These are phyloP conservation scores for Boletus rubropictus DNA, from an alignment of 768 basidiomycete species.

Conservation along the genomic window DNA sequence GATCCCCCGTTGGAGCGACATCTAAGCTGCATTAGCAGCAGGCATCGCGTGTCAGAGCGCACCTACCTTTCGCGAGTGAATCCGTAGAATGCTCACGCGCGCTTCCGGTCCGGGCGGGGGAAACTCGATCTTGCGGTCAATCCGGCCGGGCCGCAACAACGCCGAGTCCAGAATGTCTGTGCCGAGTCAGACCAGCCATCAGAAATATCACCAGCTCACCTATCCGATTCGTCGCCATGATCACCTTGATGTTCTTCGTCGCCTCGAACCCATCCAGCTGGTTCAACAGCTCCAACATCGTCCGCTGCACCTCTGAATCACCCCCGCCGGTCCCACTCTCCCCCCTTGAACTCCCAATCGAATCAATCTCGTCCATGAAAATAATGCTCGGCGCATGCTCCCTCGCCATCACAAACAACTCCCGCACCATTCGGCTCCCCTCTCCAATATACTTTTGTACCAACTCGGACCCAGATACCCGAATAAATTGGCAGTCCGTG, in stretches of 20 bases:
- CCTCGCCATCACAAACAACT: constrained; percentile 96
- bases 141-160: constrained; percentile 87
- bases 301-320: constrained; percentile 85
- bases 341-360: constrained; percentile 89
- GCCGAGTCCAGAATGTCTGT: constrained; percentile 92
- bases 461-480: constrained; percentile 88
- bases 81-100: constrained; percentile 92
- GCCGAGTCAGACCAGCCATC: constrained; percentile 2
- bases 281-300: constrained; percentile 85
- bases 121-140: constrained; percentile 97
- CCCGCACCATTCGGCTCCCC: constrained; percentile 93
- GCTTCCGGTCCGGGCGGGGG: constrained; percentile 97
- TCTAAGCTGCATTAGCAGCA: constrained; percentile 41
- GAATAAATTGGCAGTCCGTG: constrained; percentile 96
- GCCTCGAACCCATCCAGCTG: constrained; percentile 86
- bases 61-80: constrained; percentile 86
- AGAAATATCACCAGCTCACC: constrained; percentile 34
- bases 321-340: constrained; percentile 74
- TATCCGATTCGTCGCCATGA: constrained; percentile 98
- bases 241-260: constrained; percentile 81
- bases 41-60: background rate
- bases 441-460: constrained; percentile 99
- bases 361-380: constrained; percentile 99
- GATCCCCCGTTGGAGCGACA: constrained; percentile 97
- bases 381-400: constrained; percentile 98